Conservation (phyloP, 1,284 basidiomycete genomes). For the Peniophora sp. region DNA sequence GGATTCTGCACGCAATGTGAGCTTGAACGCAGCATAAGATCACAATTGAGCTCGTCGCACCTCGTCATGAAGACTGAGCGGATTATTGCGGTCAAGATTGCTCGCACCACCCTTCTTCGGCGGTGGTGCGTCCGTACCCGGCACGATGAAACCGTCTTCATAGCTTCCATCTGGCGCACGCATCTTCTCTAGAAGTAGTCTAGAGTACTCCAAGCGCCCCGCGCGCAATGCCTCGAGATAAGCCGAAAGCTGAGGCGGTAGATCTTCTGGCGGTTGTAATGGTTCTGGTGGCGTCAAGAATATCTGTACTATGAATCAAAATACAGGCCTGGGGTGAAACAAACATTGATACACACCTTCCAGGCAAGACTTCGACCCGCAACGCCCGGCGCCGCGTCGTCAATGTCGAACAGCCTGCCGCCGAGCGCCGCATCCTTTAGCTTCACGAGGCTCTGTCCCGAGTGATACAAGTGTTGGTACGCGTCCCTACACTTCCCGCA, state of each 20-base stretch:
- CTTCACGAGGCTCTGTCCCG: conserved; percentile 47
- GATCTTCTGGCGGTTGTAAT: conserved; percentile 38
- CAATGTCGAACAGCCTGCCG: conserved; percentile 44
- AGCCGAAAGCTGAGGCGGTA: conserved; percentile 30
- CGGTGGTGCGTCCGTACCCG: conserved; percentile 35
- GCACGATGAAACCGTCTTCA: conserved; percentile 53
- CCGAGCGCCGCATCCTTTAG: conserved; percentile 56
- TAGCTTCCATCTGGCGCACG: conserved; percentile 74
- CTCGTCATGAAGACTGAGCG: conserved; percentile 78
- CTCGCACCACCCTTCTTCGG: conserved; percentile 25
- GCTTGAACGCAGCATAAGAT: no score
- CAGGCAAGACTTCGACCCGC: conserved; percentile 68
- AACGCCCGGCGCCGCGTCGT: conserved; percentile 34
- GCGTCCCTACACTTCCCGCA: conserved; percentile 19
- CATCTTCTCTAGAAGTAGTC: conserved; percentile 54
- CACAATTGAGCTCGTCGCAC: conserved; percentile 27
- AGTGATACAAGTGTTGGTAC: conserved; percentile 55
- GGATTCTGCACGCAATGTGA: conserved; percentile 60
- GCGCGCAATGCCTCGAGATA: conserved; percentile 34
- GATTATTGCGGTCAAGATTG: conserved; percentile 73
- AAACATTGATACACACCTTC: conserved; percentile 46
- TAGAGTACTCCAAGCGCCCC: conserved; percentile 44
- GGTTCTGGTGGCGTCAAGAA: conserved; percentile 55
- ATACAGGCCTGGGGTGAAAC: conserved; percentile 4
- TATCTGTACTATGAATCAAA: conserved; percentile 30